phyloP scores from a whole-genome alignment of 352 stramenopile species.

The Phytophthora syringae region DNA sequence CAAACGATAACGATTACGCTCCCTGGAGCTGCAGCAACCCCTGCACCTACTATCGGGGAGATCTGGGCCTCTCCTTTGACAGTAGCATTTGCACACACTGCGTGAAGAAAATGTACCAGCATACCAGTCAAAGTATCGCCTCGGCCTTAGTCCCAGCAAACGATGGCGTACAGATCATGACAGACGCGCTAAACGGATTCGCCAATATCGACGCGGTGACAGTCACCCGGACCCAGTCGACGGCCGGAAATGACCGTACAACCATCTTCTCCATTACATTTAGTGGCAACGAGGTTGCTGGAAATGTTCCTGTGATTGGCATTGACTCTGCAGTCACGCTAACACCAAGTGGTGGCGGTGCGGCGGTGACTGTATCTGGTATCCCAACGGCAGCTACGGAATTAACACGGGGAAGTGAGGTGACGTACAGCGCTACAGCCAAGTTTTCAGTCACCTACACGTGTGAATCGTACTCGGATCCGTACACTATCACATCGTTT shows the following conservation, averaged over 20 bases:
- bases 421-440: conserved; percentile 42
- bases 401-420: conserved; percentile 48
- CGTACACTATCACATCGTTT: conserved; percentile 57
- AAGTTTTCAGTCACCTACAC: conserved; percentile 71
- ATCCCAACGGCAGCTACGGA: conserved; percentile 52
- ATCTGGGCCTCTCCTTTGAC: conserved; percentile 66
- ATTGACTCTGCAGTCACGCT: conserved; percentile 59
- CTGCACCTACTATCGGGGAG: conserved; percentile 52
- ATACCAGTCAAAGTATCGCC: conserved; percentile 41
- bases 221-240: conserved; percentile 36
- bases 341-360: conserved; percentile 4
- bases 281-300: conserved; percentile 72
- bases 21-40: conserved; percentile 59
- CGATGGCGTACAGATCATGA: conserved; percentile 27
- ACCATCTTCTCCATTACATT: conserved; percentile 91
- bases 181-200: conserved; percentile 44
- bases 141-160: conserved; percentile 30
- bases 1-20: conserved; percentile 88
- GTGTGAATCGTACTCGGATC: conserved; percentile 89
- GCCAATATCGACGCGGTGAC: conserved; percentile 65
- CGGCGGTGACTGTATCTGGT: conserved; percentile 11
- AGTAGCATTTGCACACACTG: conserved; percentile 75
- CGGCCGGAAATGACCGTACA: conserved; percentile 50
- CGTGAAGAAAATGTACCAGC: conserved; percentile 60
- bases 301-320: conserved; percentile 83